Base-by-base conservation (phyloP, 2,329 filamentous ascomycete species). In the Cryphonectria nitschkei region DNA sequence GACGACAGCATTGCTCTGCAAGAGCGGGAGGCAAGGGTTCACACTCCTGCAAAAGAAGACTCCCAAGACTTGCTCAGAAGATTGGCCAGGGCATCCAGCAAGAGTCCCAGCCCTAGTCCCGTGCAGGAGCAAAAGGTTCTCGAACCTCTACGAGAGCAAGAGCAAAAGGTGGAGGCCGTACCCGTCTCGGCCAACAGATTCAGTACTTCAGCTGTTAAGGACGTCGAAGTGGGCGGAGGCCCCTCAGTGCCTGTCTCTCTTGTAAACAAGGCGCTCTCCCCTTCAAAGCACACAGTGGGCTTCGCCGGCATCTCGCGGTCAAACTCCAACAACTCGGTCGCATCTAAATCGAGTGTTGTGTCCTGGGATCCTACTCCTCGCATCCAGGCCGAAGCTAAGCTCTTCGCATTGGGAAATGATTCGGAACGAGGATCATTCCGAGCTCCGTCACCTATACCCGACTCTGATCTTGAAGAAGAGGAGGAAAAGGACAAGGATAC, bases 361-460 rank as follows among this genome's bases (percentile, higher is more conserved):
- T 73, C 69, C 37, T 76, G 79, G 19, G 87, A 89, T 72, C 87
- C 87, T 5, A 85, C 83, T 0, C 86, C 87, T 74, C 85, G 87
- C 61, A 88, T 89, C 66, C 83, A 87, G 74, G 84, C 82, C 13
- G 87, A 89, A 77, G 84, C 85, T 79, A 84, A 83, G 65, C 81
- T 89, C 11, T 89, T 89, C 76, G 87, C 86, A 19, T 85, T 83
- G 22, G 87, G 89, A 43, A 86, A 85, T 72, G 82, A 87, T 58
- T 89, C 87, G 1, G 87, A 89, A 74, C 83, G 81, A 60, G 86
- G 86, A 0, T 89, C 87, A 4, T 79, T 84, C 26, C 83, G 85
- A 52, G 86, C 84, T 4, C 81, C 84, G 2, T 89, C 87, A 0
- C 81, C 81, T n/a, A 75, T 75, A 54, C 79, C 80, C 1, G 81